Evolutionary conservation across 1,284 basidiomycete genomes (phyloP).

Genomic region (Earliella scabrosa): DNA sequence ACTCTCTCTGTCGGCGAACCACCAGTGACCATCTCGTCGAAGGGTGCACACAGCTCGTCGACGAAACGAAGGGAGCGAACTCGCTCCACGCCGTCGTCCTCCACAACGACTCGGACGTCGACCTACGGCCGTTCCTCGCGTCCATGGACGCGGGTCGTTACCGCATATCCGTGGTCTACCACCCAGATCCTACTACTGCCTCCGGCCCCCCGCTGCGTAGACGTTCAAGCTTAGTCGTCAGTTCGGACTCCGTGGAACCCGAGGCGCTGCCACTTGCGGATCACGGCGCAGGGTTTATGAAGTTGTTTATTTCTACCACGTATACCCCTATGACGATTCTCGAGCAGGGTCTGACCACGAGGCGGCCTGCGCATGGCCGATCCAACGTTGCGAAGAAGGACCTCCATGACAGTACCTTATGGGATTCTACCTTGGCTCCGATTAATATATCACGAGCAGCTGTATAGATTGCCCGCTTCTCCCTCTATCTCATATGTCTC

Average conservation of each 20-base stretch:
- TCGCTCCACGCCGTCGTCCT: constrained; percentile 44
- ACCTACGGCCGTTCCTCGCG: constrained; percentile 52
- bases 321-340: constrained; percentile 47
- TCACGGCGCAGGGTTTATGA: constrained; percentile 46
- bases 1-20: constrained; percentile 36
- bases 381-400: no score
- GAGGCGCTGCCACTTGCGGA: constrained; percentile 40
- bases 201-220: constrained; percentile 39
- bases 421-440: no score
- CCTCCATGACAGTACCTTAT: no score
- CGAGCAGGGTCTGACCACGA: no score
- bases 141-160: constrained; percentile 52
- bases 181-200: constrained; percentile 37
- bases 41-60: constrained; percentile 42
- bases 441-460: no score
- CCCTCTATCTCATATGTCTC: no score
- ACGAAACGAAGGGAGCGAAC: constrained; percentile 34
- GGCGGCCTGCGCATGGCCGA: no score
- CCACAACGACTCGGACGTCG: constrained; percentile 43
- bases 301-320: constrained; percentile 49
- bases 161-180: constrained; percentile 46
- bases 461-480: no score
- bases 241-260: constrained; percentile 35
- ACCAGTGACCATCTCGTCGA: constrained; percentile 43
- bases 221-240: constrained; percentile 41